These are phyloP conservation scores for Alternaria tenuissima DNA, from an alignment of 2,329 filamentous ascomycete genomes.

Conservation along the genomic window DNA sequence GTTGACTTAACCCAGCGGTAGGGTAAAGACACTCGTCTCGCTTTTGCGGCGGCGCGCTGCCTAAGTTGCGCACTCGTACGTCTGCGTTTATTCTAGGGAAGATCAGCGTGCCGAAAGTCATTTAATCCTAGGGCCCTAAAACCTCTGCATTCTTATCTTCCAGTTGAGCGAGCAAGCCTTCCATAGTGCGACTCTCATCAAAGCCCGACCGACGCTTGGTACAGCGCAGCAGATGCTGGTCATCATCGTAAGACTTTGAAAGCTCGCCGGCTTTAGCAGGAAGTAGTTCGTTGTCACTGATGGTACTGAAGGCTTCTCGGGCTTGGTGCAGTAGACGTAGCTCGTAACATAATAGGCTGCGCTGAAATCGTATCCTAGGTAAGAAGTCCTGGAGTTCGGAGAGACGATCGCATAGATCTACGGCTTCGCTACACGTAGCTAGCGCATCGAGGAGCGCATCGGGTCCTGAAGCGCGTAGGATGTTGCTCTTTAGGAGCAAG, in stretches of 20 bases:
- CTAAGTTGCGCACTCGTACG: constrained; percentile 34
- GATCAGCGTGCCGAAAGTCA: background rate
- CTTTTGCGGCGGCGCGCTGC: constrained; percentile 29
- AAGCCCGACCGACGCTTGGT: constrained; percentile 38
- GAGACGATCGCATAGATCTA: constrained; percentile 37
- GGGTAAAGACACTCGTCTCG: constrained; percentile 37
- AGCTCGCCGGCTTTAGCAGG: constrained; percentile 20
- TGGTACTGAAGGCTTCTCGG: constrained; percentile 27
- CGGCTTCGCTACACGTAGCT: constrained; percentile 43
- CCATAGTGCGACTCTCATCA: constrained; percentile 36
- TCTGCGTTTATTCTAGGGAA: constrained; percentile 31
- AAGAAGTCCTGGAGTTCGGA: constrained; percentile 31
- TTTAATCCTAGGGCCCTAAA: no score
- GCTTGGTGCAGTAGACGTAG: constrained; percentile 34
- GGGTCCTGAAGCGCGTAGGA: constrained; percentile 32
- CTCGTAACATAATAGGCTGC: constrained; percentile 34
- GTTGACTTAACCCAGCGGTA: constrained; percentile 21
- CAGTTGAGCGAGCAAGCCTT: constrained; percentile 29
- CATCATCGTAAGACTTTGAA: constrained; percentile 30
- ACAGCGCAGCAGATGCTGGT: constrained; percentile 21
- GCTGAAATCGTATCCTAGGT: constrained; percentile 39
- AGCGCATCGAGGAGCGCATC: constrained; percentile 40
- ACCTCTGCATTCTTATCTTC: constrained; percentile 25
- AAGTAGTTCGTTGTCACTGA: constrained; percentile 10
- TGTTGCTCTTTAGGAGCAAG: constrained; percentile 40